These are phyloP conservation scores for Stachybotrys chartarum DNA, from an alignment of 2,329 filamentous ascomycete genomes.

Conservation along the genomic window DNA sequence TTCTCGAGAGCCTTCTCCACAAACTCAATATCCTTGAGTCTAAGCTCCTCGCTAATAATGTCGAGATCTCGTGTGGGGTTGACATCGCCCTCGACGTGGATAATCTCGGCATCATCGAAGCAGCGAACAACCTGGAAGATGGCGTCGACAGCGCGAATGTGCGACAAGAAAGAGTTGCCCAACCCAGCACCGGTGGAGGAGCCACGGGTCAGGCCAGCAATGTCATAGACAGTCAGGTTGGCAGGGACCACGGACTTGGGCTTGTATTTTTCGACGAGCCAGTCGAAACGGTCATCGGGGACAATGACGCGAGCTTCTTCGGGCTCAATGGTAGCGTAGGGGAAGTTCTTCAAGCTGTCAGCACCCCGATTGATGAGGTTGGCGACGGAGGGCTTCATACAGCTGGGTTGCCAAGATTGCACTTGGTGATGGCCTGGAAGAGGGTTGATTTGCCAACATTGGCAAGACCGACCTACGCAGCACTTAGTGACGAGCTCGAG, in stretches of 20 bases:
- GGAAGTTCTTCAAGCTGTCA: constrained; percentile 70
- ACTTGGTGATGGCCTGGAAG: constrained; percentile 99
- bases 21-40: constrained; percentile 98
- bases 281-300: constrained; percentile 92
- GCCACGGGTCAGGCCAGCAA: constrained; percentile 90
- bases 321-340: constrained; percentile 97
- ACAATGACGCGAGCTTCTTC: constrained; percentile 98
- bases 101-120: constrained; percentile 99
- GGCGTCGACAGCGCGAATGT: constrained; percentile 96
- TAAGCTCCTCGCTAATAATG: constrained; percentile 94
- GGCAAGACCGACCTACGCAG: constrained; percentile 79
- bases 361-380: constrained; percentile 28
- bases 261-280: constrained; percentile 93
- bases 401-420: constrained; percentile 92
- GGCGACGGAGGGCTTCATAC: constrained; percentile 44
- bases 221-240: constrained; percentile 97
- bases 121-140: constrained; percentile 96
- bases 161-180: constrained; percentile 95
- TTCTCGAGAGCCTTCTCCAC: constrained; percentile 90
- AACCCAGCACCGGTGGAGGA: constrained; percentile 96
- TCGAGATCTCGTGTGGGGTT: constrained; percentile 89
- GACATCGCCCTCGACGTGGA: constrained; percentile 98
- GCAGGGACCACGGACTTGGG: constrained; percentile 96
- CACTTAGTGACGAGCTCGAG: constrained; percentile 13
- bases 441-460: constrained; percentile 99